Evolutionary conservation across 805 yeast species (phyloP), one percentile per base, ranked within the genome.

Genomic region (Candida fluviatilis): DNA sequence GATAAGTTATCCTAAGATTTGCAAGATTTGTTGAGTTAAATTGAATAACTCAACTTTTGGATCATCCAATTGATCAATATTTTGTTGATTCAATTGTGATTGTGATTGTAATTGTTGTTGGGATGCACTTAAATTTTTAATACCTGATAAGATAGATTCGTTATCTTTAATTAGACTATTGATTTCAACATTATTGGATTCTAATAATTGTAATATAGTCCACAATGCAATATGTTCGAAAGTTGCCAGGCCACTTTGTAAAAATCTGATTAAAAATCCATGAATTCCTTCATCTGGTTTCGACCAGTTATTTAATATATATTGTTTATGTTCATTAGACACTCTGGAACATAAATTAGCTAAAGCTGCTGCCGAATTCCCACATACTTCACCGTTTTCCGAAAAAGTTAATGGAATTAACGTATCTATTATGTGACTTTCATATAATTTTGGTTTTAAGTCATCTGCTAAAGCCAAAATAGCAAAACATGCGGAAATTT

Each of bases 191-290:
- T 89, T 85, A 51, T 84, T 86, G 43, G 95, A 81, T 62, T 93
- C 99, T 48, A 93, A 75, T 47, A 93, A 73, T 64, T 93, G 99
- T 50, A 91, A 72, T 49, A 90, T 83, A 31, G 96, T 91, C 99
- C 99, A 93, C 43, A 90, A 76, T 1, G 98, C 96, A 64, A 93
- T 93, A 60, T 93, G 99, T 64, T 93, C 98, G 62, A 93, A 93
- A 0, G 98, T 93, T 11, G 95, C 84, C 58, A 90, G 93, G 29
- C 83, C 83, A 53, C 88, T 78, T 45, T 79, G 80, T 54, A 93
- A 70, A 58, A 91, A 93, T 52, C 90, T 71, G 25, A 79, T 71
- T 47, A 93, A 72, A 57, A 93, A 93, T 18, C 89, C 93, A 44
- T 78, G 75, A 42, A 93, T 82, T 40, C 98, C 98, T 42, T 87